Percentiles rank a stretch among this genome's conserved stretches.
These are phyloP conservation scores for Periconia macrospinosa DNA, from an alignment of 2,329 filamentous ascomycete species.

Conservation along the genomic window DNA sequence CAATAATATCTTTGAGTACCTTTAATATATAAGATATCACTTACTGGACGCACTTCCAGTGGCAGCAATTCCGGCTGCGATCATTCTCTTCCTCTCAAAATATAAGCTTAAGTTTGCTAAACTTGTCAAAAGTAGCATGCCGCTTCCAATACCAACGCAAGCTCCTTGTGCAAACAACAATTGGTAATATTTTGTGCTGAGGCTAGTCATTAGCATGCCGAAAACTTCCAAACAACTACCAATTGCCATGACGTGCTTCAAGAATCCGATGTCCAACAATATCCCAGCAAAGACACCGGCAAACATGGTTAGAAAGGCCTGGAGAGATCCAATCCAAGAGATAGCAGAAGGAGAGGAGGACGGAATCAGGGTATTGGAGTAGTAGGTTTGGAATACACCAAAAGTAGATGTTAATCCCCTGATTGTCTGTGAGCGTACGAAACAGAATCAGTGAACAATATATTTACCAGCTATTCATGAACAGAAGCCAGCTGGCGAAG, in stretches of 20 bases:
- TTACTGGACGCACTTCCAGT: too few relatives aligned
- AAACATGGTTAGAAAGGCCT: constrained; percentile 35
- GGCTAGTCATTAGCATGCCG: constrained; percentile 52
- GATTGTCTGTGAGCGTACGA: too few relatives aligned
- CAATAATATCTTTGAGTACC: too few relatives aligned
- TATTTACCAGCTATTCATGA: constrained; percentile 48
- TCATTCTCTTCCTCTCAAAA: too few relatives aligned
- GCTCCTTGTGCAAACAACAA: constrained; percentile 20
- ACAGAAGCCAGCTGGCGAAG: constrained; percentile 41
- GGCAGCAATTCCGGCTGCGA: too few relatives aligned
- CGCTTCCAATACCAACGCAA: constrained; percentile 19
- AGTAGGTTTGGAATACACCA: constrained; percentile 35
- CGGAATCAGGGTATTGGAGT: constrained; percentile 20
- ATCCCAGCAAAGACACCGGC: constrained; percentile 23
- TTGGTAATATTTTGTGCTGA: constrained; percentile 48
- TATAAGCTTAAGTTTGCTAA: too few relatives aligned
- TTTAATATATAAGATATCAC: too few relatives aligned
- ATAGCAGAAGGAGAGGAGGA: constrained; percentile 22
- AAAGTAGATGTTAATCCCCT: constrained; percentile 30
- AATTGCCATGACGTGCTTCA: constrained; percentile 40
- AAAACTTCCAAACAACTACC: constrained; percentile 46
- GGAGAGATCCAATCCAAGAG: constrained; percentile 38
- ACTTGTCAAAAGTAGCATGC: too few relatives aligned
- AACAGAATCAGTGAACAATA: too few relatives aligned
- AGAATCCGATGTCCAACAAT: constrained; percentile 50